phyloP scores from a whole-genome alignment of 495 filamentous ascomycete species.

The Apiosordaria backusii region DNA sequence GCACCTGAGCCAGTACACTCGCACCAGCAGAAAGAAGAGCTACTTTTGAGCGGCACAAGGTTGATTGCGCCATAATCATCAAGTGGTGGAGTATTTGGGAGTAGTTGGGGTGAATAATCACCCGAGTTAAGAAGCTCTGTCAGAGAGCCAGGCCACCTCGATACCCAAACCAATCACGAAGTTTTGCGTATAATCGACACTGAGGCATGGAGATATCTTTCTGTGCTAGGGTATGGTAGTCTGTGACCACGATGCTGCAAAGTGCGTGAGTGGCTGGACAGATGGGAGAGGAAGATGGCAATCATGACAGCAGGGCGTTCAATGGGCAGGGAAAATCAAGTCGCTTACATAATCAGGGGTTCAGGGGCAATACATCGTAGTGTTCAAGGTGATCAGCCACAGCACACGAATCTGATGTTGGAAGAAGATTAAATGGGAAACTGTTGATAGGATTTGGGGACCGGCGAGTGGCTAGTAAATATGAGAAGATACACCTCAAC shows the following conservation, averaged over 20 bases:
- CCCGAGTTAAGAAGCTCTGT: background rate
- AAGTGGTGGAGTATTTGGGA: background rate
- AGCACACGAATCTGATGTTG: background rate
- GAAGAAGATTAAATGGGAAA: too few species aligned
- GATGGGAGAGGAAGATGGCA: background rate
- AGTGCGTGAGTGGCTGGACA: too few species aligned
- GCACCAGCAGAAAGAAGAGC: conserved; percentile 88
- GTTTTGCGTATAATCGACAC: background rate
- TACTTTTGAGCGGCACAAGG: conserved; percentile 57
- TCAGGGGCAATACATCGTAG: background rate
- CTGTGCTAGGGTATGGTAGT: too few species aligned
- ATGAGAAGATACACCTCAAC: too few species aligned
- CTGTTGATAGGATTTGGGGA: too few species aligned
- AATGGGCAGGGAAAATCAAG: background rate
- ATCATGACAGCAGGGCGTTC: background rate
- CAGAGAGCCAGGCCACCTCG: background rate
- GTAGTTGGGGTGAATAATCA: background rate
- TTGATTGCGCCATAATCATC: background rate
- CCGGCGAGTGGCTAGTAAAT: too few species aligned
- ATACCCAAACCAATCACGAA: background rate
- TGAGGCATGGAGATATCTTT: background rate
- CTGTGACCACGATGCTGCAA: too few species aligned
- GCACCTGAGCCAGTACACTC: conserved; percentile 90
- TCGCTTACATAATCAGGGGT: background rate
- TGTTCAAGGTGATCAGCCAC: background rate